Percentiles rank a stretch among this genome's conserved stretches.
Evolutionary conservation across 441 rosid species (phyloP).

Genomic region (Populus hybrid): DNA sequence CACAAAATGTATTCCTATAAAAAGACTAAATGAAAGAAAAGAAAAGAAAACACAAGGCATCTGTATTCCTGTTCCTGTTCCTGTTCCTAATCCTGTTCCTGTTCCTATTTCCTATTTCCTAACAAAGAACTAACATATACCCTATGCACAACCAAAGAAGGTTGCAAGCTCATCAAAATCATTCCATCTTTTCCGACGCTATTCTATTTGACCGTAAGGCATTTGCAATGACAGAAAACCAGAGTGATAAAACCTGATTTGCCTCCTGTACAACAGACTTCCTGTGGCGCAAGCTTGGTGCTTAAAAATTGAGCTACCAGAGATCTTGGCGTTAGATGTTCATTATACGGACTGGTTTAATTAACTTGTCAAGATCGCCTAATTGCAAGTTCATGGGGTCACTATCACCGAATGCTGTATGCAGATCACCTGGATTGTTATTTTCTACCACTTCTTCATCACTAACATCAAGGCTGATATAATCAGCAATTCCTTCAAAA

Average conservation of each 20-base stretch:
- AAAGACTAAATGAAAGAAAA: background rate
- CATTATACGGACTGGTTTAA: constrained; percentile 71
- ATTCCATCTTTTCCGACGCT: background rate
- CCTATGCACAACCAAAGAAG: constrained; percentile 5
- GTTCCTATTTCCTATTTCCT: background rate
- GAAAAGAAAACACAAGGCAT: background rate
- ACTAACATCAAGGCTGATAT: constrained; percentile 46
- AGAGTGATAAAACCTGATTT: background rate
- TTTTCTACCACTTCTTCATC: constrained; percentile 34
- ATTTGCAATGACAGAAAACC: background rate
- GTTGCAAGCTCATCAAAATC: background rate
- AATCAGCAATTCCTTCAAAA: constrained; percentile 43
- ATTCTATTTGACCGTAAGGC: background rate
- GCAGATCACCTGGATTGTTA: constrained; percentile 19
- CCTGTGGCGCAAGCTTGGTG: background rate
- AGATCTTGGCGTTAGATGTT: constrained; percentile 11
- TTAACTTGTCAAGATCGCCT: constrained; percentile 44
- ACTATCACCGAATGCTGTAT: constrained; percentile 25
- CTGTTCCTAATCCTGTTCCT: background rate
- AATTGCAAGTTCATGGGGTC: constrained; percentile 32
- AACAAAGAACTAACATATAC: background rate
- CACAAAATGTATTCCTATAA: too few species aligned
- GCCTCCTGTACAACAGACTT: background rate
- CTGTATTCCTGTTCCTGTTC: background rate
- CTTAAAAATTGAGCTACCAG: background rate